Base-by-base conservation (phyloP, 2,329 filamentous ascomycete species). In the Cladosporium sp. region DNA sequence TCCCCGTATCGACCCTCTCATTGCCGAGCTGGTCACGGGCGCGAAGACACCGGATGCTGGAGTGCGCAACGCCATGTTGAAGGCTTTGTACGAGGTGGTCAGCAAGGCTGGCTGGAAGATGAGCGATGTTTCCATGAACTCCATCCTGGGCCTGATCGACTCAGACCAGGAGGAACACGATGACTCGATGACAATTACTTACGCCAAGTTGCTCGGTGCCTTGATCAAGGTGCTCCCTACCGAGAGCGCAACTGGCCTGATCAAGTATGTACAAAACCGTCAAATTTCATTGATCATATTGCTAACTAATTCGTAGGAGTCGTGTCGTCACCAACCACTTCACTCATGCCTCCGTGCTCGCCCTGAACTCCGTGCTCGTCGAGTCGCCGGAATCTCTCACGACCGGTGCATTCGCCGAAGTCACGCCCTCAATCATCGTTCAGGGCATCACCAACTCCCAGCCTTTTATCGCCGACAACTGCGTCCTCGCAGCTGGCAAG, bases 41-140 rank as follows among this genome's bases (percentile, higher is more conserved):
- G 93, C 90, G 22, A 96, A 92, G 76, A 97, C 93, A 0, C 74
- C 82, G 1, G 92, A 97, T 66, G 67, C 83, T 5, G 92, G 92
- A 43, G 93, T 98, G 58, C 88, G 83, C 71, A 93, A 87, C 59
- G 93, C 93, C 28, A 98, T 98, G 93, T 79, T 98, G 63, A 95
- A 95, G 75, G 93, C 93, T 3, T 74, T 98, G 43, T 96, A 95
- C 66, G 92, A 97, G 66, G 93, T 98, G 31, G 86, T 98, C 56
- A 92, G 89, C 76, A 95, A 95, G 72, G 92, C 91, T 14, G 93
- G 93, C 51, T 79, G 79, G 54, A 96, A 92, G 71, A 98, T 98
- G 93, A 91, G 88, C 62, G 93, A 97, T 63, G 75, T 84, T 18
- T 96, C 92, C 44, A 84, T 91, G 52, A 81, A 84, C 55, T 84